Percentiles rank a stretch among this genome's conserved stretches.
Evolutionary conservation across 1,139 yeast genomes (phyloP).

Genomic region (Zygoascus hellenicus): DNA sequence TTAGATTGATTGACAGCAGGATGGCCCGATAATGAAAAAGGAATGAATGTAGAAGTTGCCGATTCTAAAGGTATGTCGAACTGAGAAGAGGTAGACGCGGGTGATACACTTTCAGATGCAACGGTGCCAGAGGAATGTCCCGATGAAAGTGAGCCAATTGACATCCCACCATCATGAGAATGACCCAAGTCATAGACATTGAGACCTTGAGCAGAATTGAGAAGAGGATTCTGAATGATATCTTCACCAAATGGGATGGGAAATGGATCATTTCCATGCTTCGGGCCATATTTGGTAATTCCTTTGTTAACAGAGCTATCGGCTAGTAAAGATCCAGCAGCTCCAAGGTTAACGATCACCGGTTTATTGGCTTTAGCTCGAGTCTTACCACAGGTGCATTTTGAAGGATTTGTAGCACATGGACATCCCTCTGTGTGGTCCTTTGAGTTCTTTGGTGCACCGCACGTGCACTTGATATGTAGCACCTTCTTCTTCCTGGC

Average conservation of each 20-base stretch:
- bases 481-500: constrained; percentile 63
- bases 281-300: no score
- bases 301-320: no score
- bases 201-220: no score
- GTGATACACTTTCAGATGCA: constrained; percentile 2
- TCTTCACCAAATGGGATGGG: no score
- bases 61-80: constrained; percentile 5
- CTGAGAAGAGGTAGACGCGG: constrained; percentile 1
- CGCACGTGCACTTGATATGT: constrained; percentile 73
- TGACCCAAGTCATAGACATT: no score
- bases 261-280: no score
- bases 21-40: constrained; percentile 5
- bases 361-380: constrained; percentile 16
- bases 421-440: constrained; percentile 44
- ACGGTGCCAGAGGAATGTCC: constrained; percentile 4
- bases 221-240: no score
- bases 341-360: background rate
- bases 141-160: background rate
- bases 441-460: constrained; percentile 41
- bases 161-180: no score
- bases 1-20: background rate
- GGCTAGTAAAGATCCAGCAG: background rate
- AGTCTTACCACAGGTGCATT: constrained; percentile 54
- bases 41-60: constrained; percentile 6
- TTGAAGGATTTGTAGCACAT: constrained; percentile 49